A percentile compares a stretch with the other conserved stretches of the same genome.
Conservation (phyloP, 1,139 yeast species). For the Geotrichum candidum region DNA sequence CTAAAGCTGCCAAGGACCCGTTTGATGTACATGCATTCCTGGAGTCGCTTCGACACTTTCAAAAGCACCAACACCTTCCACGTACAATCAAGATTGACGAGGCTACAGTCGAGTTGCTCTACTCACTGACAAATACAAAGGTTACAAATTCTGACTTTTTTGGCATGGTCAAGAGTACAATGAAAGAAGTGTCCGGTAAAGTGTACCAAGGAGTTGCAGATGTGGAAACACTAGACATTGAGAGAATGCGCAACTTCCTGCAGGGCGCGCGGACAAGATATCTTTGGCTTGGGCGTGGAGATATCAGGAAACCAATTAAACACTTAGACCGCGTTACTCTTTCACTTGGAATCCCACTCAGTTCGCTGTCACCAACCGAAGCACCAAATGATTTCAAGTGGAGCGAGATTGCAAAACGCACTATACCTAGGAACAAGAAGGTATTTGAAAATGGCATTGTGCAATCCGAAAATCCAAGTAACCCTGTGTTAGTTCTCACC, state of each 20-base stretch:
- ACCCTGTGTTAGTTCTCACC: neutral
- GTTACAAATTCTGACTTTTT: slow-evolving; percentile 46
- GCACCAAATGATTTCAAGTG: slow-evolving; percentile 15
- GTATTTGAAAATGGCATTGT: slow-evolving; percentile 8
- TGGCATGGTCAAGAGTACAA: slow-evolving; percentile 65
- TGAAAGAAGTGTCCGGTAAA: slow-evolving; percentile 56
- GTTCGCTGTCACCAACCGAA: slow-evolving; percentile 23
- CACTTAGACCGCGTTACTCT: slow-evolving; percentile 5
- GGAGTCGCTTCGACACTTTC: slow-evolving; percentile 59
- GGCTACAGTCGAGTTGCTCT: slow-evolving; percentile 55
- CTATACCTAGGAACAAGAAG: slow-evolving; percentile 13
- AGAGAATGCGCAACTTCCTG: slow-evolving; percentile 39
- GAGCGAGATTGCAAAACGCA: slow-evolving; percentile 13
- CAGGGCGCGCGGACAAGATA: slow-evolving; percentile 45
- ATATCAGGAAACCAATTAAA: slow-evolving; percentile 7
- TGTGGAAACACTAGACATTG: slow-evolving; percentile 48
- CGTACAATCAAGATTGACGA: slow-evolving; percentile 57
- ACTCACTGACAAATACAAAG: slow-evolving; percentile 51
- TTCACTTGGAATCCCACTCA: slow-evolving; percentile 25
- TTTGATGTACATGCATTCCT: slow-evolving; percentile 64
- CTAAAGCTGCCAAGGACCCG: slow-evolving; percentile 82
- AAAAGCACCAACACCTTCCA: slow-evolving; percentile 57
- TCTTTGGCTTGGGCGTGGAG: slow-evolving; percentile 47
- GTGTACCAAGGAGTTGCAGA: slow-evolving; percentile 40
- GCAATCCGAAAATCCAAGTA: neutral